Percentiles rank a stretch among this genome's conserved stretches.
Evolutionary conservation across 2,329 filamentous ascomycete species (phyloP).

Genomic region (Sporothrix brunneoviolacea): DNA sequence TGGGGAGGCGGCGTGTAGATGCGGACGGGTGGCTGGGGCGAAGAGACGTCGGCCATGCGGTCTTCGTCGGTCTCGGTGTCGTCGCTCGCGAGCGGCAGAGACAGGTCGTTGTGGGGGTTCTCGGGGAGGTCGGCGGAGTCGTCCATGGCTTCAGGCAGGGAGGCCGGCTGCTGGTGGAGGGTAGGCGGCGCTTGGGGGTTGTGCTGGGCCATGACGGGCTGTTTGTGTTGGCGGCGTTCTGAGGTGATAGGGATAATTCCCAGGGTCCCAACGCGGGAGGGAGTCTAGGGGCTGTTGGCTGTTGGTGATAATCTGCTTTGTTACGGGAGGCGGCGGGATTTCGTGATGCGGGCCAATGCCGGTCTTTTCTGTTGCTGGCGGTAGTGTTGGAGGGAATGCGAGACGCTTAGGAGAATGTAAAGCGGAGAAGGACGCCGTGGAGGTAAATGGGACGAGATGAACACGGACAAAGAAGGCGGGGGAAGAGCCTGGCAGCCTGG

Average conservation of each 20-base stretch:
- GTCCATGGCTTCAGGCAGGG: conserved; percentile 5
- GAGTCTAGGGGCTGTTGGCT: too few species aligned
- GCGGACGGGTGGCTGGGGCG: conserved; percentile 15
- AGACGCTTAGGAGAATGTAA: too few species aligned
- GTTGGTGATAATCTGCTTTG: too few species aligned
- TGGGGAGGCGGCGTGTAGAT: conserved; percentile 63
- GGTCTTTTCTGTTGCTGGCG: too few species aligned
- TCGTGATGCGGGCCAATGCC: too few species aligned
- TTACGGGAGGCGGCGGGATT: too few species aligned
- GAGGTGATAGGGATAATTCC: background rate
- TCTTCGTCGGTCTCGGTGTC: conserved; percentile 15
- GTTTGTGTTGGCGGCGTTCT: background rate
- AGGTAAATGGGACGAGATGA: background rate
- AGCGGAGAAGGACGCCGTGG: background rate
- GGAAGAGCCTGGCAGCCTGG: background rate
- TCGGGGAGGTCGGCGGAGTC: conserved; percentile 1
- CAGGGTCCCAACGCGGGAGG: too few species aligned
- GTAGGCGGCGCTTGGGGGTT: background rate
- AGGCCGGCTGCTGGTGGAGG: background rate
- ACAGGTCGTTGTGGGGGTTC: background rate
- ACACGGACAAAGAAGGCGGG: background rate
- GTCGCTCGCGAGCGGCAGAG: conserved; percentile 7
- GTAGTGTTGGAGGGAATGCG: too few species aligned
- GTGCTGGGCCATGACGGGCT: conserved; percentile 6
- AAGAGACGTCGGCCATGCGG: background rate